Conservation (phyloP, 495 filamentous ascomycete species). For the Penicillium bialowiezense region DNA sequence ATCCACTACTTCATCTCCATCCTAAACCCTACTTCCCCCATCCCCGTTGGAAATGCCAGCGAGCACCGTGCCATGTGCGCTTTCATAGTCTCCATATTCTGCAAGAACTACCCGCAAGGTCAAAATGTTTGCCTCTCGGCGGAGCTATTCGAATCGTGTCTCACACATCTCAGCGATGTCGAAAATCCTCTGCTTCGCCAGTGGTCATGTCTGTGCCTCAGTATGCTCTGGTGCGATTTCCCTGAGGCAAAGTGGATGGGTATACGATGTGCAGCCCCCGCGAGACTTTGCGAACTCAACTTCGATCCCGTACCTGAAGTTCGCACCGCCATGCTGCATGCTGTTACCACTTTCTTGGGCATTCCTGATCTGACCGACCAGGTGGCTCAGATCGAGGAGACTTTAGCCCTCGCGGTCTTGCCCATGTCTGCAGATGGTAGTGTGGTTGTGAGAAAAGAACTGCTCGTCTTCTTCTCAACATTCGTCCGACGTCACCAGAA, state of each 20-base stretch:
- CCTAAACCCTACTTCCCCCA: slow-evolving; percentile 74
- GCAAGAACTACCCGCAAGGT: slow-evolving; percentile 86
- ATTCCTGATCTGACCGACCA: slow-evolving; percentile 91
- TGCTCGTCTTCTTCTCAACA: slow-evolving; percentile 88
- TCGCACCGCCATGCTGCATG: slow-evolving; percentile 86
- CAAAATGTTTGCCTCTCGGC: slow-evolving; percentile 79
- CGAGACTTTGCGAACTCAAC: slow-evolving; percentile 73
- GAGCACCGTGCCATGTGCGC: slow-evolving; percentile 99
- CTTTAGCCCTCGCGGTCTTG: slow-evolving; percentile 77
- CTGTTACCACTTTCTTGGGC: slow-evolving; percentile 88
- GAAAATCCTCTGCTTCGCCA: slow-evolving; percentile 88
- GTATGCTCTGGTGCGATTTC: slow-evolving; percentile 89
- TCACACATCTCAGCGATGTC: slow-evolving; percentile 75
- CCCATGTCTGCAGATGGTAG: slow-evolving; percentile 89
- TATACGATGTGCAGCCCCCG: slow-evolving; percentile 75
- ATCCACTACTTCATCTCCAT: slow-evolving; percentile 95
- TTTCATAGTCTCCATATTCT: slow-evolving; percentile 95
- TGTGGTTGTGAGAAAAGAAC: slow-evolving; percentile 86
- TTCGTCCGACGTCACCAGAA: slow-evolving; percentile 89
- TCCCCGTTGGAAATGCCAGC: slow-evolving; percentile 77
- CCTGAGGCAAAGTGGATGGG: slow-evolving; percentile 93
- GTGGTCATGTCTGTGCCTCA: slow-evolving; percentile 95
- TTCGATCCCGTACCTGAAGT: slow-evolving; percentile 95
- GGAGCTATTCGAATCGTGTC: slow-evolving; percentile 80
- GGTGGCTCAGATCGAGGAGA: slow-evolving; percentile 85